Evolutionary conservation across 768 basidiomycete species (phyloP), one percentile per base, ranked within the genome.

Genomic region (Leucocoprinus birnbaumii): DNA sequence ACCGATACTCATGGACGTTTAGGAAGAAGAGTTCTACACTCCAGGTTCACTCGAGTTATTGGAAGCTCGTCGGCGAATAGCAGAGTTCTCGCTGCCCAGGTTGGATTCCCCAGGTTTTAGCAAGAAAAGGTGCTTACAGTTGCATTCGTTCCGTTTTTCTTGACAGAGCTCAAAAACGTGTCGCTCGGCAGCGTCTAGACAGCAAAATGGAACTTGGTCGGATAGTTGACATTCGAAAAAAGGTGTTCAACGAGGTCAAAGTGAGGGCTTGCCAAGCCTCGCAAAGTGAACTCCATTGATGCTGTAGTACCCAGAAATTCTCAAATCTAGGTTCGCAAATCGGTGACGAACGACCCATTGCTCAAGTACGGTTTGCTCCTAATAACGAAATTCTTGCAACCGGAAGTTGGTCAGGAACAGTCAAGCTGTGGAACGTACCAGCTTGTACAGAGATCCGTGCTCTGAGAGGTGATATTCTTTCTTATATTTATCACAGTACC

Each of bases 1-100:
- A 50, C 31, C 43, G 26, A 22, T 46, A 24, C 54, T 51, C 24
- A 26, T 19, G 7, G 27, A 24, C 42, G 48, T 52, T 11, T 64
- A 94, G 86, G 87, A 91, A 64, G 92, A 93, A 67, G 97, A 99
- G 66, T 99, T 98, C 75, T 98, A 95, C 69, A 88, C 95, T 5
- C 88, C 88, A 22, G 96, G 97, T 5, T 85, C 92, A 3, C 76
- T 93, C 19, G 92, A 91, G 61, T 80, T 99, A 56, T 38, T 55
- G 21, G 53, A 55, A 31, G 38, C 53, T 24, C 82, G 97, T 60
- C 79, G 89, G 68, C 83, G 78, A 62, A 82, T 98, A 65, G 95
- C 95, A 55, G 90, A 93, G 70, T 98, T 85, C 74, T 98, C 97
- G 66, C 79, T 98, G 61, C 89, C 91, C 73, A 91, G 94, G 95